Conservation (phyloP, 2,329 filamentous ascomycete genomes). For the Cadophora gregata region DNA sequence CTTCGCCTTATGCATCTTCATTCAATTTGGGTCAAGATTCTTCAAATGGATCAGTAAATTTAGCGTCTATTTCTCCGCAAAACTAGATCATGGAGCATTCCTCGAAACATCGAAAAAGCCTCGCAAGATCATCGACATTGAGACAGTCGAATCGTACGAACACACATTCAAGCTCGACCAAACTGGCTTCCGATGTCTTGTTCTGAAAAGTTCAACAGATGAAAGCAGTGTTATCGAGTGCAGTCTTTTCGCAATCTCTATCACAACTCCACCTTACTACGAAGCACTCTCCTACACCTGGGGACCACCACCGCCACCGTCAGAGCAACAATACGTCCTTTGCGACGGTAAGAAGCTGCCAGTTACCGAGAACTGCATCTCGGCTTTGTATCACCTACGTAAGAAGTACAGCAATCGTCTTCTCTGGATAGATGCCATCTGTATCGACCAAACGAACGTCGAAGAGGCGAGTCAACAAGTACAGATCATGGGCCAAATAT, state of each 20-base stretch:
- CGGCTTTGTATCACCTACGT: background rate
- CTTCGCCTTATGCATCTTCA: background rate
- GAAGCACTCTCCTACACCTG: slow-evolving; percentile 13
- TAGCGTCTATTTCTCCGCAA: background rate
- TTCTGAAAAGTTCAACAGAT: background rate
- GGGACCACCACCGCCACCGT: background rate
- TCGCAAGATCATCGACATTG: background rate
- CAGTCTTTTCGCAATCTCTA: background rate
- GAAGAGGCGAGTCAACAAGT: slow-evolving; percentile 36
- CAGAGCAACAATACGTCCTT: slow-evolving; percentile 7
- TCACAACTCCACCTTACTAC: background rate
- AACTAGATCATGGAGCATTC: background rate
- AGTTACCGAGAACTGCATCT: slow-evolving; percentile 10
- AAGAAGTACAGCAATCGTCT: slow-evolving; percentile 1
- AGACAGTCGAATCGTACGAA: background rate
- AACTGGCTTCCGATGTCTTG: slow-evolving; percentile 9
- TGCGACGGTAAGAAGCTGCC: background rate
- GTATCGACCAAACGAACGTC: slow-evolving; percentile 9
- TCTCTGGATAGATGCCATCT: slow-evolving; percentile 21
- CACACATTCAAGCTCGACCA: background rate
- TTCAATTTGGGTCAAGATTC: background rate
- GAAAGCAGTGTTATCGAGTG: slow-evolving; percentile 3
- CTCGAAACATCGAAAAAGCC: background rate
- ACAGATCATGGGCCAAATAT: slow-evolving; percentile 20
- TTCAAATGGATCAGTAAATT: background rate